These are phyloP conservation scores for Curvularia hawaiiensis DNA, from an alignment of 2,329 filamentous ascomycete species.

Conservation along the genomic window DNA sequence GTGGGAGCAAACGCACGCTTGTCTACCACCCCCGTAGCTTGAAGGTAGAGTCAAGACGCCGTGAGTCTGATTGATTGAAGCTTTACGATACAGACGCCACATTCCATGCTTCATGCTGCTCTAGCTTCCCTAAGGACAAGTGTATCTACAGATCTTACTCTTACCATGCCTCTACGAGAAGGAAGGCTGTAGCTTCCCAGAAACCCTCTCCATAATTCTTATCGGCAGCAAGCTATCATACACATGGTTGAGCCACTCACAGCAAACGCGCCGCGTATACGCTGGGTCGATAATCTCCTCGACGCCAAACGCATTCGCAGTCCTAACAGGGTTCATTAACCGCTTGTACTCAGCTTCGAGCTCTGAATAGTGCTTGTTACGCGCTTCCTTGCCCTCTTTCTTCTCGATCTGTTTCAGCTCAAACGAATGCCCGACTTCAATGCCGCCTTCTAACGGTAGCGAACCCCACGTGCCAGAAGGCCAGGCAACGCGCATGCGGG, in stretches of 20 bases:
- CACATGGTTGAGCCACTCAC: slow-evolving; percentile 61
- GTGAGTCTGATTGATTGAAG: not conserved
- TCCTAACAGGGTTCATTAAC: slow-evolving; percentile 68
- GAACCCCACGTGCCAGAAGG: slow-evolving; percentile 67
- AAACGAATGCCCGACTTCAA: slow-evolving; percentile 66
- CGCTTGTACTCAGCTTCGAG: slow-evolving; percentile 65
- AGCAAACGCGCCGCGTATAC: slow-evolving; percentile 60
- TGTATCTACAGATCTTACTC: not conserved
- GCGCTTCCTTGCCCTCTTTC: slow-evolving; percentile 55
- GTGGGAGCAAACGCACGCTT: too few relatives aligned
- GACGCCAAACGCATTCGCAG: slow-evolving; percentile 66
- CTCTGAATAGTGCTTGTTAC: slow-evolving; percentile 58
- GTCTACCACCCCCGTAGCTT: too few relatives aligned
- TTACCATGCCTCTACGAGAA: slow-evolving; percentile 28
- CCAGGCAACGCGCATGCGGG: slow-evolving; percentile 66
- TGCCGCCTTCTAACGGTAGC: slow-evolving; percentile 66
- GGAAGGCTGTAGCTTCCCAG: slow-evolving; percentile 43
- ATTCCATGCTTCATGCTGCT: not conserved
- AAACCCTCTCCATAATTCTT: slow-evolving; percentile 52
- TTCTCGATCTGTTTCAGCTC: slow-evolving; percentile 62
- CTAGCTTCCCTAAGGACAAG: not conserved
- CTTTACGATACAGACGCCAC: not conserved
- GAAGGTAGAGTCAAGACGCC: not conserved
- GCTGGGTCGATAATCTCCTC: slow-evolving; percentile 70
- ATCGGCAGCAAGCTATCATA: slow-evolving; percentile 60